phyloP scores from a whole-genome alignment of 257 asterid species.

The Lycium ferocissimum region DNA sequence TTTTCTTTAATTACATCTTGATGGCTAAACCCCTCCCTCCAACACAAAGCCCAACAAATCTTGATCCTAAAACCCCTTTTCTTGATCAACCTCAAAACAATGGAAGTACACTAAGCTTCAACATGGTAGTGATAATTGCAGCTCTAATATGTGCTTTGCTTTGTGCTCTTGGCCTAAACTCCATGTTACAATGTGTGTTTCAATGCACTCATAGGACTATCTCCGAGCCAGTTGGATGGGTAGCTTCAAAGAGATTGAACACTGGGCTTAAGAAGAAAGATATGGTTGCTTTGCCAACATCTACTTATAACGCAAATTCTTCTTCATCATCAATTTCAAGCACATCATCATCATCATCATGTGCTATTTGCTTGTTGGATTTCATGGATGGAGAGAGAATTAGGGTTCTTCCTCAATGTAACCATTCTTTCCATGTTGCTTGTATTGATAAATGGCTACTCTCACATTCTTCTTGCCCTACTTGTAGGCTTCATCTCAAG shows the following conservation, averaged over 20 bases:
- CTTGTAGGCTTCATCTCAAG: slow-evolving; percentile 41
- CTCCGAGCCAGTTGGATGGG: slow-evolving; percentile 38
- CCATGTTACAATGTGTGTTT: slow-evolving; percentile 38
- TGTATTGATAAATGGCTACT: slow-evolving; percentile 43
- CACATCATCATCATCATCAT: not conserved
- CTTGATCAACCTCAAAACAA: slow-evolving; percentile 11
- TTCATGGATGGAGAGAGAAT: slow-evolving; percentile 39
- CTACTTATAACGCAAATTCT: slow-evolving; percentile 29
- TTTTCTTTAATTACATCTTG: not conserved
- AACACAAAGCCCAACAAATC: slow-evolving; percentile 30
- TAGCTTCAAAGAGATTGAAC: slow-evolving; percentile 35
- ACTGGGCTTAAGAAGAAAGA: slow-evolving; percentile 42
- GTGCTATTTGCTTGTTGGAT: slow-evolving; percentile 47
- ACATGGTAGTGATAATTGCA: slow-evolving; percentile 37
- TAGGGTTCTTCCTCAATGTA: slow-evolving; percentile 43
- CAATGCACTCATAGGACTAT: slow-evolving; percentile 34
- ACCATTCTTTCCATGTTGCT: slow-evolving; percentile 44
- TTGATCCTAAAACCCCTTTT: slow-evolving; percentile 12
- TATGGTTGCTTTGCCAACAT: slow-evolving; percentile 35
- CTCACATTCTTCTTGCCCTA: slow-evolving; percentile 48
- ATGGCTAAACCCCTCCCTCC: slow-evolving; percentile 39
- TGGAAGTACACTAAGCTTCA: slow-evolving; percentile 34
- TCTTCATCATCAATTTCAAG: not conserved
- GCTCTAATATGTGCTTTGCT: slow-evolving; percentile 42
- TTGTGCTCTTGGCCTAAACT: slow-evolving; percentile 43